phyloP scores from a whole-genome alignment of 73 alveolate genomes.

The Symbiodinium natans region DNA sequence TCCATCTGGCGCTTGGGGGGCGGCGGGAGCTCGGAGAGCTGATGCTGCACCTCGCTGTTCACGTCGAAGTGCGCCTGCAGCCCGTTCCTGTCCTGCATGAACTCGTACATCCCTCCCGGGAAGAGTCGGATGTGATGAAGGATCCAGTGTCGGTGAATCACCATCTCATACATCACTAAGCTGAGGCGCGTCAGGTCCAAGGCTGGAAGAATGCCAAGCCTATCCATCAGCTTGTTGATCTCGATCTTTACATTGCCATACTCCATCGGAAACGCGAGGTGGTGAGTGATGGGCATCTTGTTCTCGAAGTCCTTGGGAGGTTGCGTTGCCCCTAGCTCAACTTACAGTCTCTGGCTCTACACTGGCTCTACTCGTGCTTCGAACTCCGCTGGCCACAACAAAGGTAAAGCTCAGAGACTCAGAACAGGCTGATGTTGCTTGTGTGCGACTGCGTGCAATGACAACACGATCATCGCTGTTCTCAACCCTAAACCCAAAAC shows the following conservation, averaged over 20 bases:
- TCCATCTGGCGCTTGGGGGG: constrained; percentile 49
- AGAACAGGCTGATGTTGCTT: neutral
- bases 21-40: neutral
- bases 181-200: constrained; percentile 40
- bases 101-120: constrained; percentile 40
- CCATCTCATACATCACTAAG: constrained; percentile 68
- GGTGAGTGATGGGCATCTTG: constrained; percentile 53
- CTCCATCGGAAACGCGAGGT: constrained; percentile 40
- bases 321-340: neutral
- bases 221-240: constrained; percentile 41
- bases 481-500: too few relatives aligned
- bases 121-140: constrained; percentile 46
- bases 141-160: constrained; percentile 58
- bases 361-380: too few relatives aligned
- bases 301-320: constrained; percentile 21
- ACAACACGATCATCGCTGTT: too few relatives aligned
- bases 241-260: constrained; percentile 17
- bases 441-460: too few relatives aligned
- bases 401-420: too few relatives aligned
- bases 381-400: too few relatives aligned
- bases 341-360: too few relatives aligned
- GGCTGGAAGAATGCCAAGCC: constrained; percentile 55
- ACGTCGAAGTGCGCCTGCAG: constrained; percentile 43
- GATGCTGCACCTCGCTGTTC: neutral
- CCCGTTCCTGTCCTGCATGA: constrained; percentile 65